Evolutionary conservation across 2,329 filamentous ascomycete genomes (phyloP), one percentile per base, ranked within the genome.

Genomic region (Fusarium multiceps): DNA sequence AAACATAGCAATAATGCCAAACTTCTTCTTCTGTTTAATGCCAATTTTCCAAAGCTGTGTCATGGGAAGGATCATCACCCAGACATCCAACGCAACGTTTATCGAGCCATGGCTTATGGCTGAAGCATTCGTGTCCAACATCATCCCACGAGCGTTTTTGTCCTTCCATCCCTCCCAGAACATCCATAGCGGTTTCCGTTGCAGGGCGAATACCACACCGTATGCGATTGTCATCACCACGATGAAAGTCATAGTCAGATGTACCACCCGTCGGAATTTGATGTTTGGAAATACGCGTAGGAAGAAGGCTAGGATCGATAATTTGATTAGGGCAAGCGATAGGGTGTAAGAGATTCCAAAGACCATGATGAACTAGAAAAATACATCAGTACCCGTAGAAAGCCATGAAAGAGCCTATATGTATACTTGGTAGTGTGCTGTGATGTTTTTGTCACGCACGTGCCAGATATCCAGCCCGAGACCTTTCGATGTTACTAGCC

Each of bases 1-100:
- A 3, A 68, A 68, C 57, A 68, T 68, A 2, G 57, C 40, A 2
- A 68, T 55, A 0, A 68, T 54, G 0, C 54, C 65, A 6, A 68
- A 13, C 7, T 68, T 68, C 3, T 59, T 63, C 9, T 47, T 55
- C 0, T 43, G 8, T 2, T 55, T 68, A 4, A 68, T n/a, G 0
- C 63, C 58, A 0, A 68, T 34, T 7, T 27, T 27, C 2, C 40
- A 41, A 0, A 68, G 11, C 3, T 68, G 58, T 1, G 48, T 51
- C 7, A 55, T 48, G 6, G 63, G 63, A 3, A 68, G 40, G 0
- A 55, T 40, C 8, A 63, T 20, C 63, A 63, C 68, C 58, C 59
- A 68, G 2, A 68, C 14, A 0, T 68, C 65, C 10, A 68, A n/a
- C 4, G 18, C 54, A 14, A 68, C 30, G 6, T 68, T 63, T 4